phyloP scores from a whole-genome alignment of 495 filamentous ascomycete species.

The Geoglossum glabrum region DNA sequence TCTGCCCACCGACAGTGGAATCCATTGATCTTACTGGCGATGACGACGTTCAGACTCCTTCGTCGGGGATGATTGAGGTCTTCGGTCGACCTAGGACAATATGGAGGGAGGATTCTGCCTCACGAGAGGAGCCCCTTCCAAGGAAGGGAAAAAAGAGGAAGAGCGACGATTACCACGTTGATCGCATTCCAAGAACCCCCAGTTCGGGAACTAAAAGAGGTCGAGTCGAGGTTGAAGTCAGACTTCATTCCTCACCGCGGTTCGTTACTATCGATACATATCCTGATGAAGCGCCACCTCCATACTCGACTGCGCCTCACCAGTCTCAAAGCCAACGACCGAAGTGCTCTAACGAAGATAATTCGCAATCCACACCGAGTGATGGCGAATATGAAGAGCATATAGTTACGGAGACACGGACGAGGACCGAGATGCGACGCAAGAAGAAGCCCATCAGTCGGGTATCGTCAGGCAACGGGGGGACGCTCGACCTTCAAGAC shows the following conservation, averaged over 20 bases:
- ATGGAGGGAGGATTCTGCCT: slow-evolving; percentile 39
- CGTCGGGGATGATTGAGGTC: slow-evolving; percentile 23
- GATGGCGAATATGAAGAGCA: slow-evolving; percentile 8
- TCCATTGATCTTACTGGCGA: slow-evolving; percentile 55
- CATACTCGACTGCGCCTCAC: slow-evolving; percentile 2
- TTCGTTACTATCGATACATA: slow-evolving; percentile 18
- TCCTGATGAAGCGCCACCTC: slow-evolving; percentile 12
- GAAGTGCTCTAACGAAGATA: not conserved
- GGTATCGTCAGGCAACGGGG: not conserved
- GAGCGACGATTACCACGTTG: slow-evolving; percentile 43
- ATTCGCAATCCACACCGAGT: not conserved
- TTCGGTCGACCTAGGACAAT: slow-evolving; percentile 33
- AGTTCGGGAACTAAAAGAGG: not conserved
- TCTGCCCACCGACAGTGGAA: slow-evolving; percentile 20
- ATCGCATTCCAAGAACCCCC: slow-evolving; percentile 17
- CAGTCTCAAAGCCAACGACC: not conserved
- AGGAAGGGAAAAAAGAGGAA: slow-evolving; percentile 51
- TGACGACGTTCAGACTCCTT: slow-evolving; percentile 19
- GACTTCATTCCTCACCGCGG: slow-evolving; percentile 11
- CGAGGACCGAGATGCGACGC: slow-evolving; percentile 4
- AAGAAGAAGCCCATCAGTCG: slow-evolving; percentile 3
- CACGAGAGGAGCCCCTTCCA: slow-evolving; percentile 21
- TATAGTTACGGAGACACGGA: not conserved
- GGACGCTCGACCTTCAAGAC: not conserved
- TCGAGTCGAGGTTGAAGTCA: slow-evolving; percentile 13